phyloP scores from a whole-genome alignment of 2,329 filamentous ascomycete genomes.

The Rachicladosporium sp. region DNA sequence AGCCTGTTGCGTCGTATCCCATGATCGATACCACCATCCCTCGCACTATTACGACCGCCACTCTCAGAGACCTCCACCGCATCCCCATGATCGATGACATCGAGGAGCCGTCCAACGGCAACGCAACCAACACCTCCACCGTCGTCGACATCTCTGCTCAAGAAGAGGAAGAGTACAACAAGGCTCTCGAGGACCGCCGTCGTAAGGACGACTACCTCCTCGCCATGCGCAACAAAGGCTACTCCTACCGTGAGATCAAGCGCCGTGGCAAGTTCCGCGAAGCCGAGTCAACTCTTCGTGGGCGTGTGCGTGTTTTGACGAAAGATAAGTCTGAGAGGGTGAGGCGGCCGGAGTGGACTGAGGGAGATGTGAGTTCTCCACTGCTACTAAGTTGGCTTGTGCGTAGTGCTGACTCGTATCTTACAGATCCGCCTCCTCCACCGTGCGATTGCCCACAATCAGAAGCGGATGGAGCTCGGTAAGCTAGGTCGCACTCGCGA shows the following conservation, averaged over 20 bases:
- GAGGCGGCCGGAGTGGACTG: slow-evolving; percentile 52
- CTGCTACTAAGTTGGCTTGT: background rate
- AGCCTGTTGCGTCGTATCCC: no score
- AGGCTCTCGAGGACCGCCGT: background rate
- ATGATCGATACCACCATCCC: no score
- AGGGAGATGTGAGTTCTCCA: slow-evolving; percentile 46
- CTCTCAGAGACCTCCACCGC: no score
- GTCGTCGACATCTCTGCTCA: background rate
- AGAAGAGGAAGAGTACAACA: background rate
- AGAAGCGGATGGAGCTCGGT: slow-evolving; percentile 1
- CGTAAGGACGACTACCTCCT: slow-evolving; percentile 31
- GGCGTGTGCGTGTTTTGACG: slow-evolving; percentile 52
- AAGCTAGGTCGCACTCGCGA: slow-evolving; percentile 2
- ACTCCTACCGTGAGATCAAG: slow-evolving; percentile 55
- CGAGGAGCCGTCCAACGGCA: background rate
- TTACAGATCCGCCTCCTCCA: slow-evolving; percentile 18
- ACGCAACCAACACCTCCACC: background rate
- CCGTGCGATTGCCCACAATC: slow-evolving; percentile 11
- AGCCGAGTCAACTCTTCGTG: slow-evolving; percentile 61
- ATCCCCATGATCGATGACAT: no score
- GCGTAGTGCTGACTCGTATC: slow-evolving; percentile 4
- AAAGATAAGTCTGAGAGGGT: slow-evolving; percentile 51
- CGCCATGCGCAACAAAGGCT: slow-evolving; percentile 40
- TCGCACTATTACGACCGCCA: no score
- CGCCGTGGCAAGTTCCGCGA: slow-evolving; percentile 43